These are phyloP conservation scores for Elaeis oleifera DNA, from an alignment of 202 grass and related monocot species.

Conservation along the genomic window DNA sequence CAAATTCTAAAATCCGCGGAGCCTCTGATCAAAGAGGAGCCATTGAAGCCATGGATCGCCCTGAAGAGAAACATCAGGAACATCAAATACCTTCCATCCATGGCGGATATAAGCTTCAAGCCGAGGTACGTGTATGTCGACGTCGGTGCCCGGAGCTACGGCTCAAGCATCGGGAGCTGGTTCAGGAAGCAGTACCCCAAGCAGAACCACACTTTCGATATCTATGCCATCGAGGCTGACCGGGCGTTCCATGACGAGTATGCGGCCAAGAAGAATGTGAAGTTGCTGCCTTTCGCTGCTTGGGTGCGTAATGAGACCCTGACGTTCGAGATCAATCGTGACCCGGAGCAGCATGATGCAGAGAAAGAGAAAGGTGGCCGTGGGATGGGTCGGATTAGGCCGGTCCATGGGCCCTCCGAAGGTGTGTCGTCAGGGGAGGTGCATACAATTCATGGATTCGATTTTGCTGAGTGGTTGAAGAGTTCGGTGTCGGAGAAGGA, in stretches of 20 bases:
- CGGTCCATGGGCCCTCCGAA: slow-evolving; percentile 9
- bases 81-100: slow-evolving; percentile 65
- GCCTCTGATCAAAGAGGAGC: slow-evolving; percentile 66
- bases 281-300: slow-evolving; percentile 70
- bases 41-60: slow-evolving; percentile 78
- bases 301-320: slow-evolving; percentile 88
- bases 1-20: slow-evolving; percentile 45
- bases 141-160: slow-evolving; percentile 63
- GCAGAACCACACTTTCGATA: slow-evolving; percentile 84
- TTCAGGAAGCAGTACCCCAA: slow-evolving; percentile 94
- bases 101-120: slow-evolving; percentile 79
- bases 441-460: slow-evolving; percentile 56
- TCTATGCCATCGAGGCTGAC: slow-evolving; percentile 89
- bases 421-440: slow-evolving; percentile 32
- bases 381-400: slow-evolving; percentile 86
- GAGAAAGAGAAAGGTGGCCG: slow-evolving; percentile 18
- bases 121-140: slow-evolving; percentile 67
- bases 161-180: slow-evolving; percentile 85
- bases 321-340: slow-evolving; percentile 67
- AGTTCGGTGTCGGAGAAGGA: slow-evolving; percentile 55
- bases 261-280: slow-evolving; percentile 52
- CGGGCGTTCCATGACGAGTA: slow-evolving; percentile 69
- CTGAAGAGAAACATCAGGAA: slow-evolving; percentile 79
- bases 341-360: slow-evolving; percentile 41
- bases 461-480: slow-evolving; percentile 69